Evolutionary conservation across 164 flowering plant genomes (phyloP).

Genomic region (Annona squamosa): DNA sequence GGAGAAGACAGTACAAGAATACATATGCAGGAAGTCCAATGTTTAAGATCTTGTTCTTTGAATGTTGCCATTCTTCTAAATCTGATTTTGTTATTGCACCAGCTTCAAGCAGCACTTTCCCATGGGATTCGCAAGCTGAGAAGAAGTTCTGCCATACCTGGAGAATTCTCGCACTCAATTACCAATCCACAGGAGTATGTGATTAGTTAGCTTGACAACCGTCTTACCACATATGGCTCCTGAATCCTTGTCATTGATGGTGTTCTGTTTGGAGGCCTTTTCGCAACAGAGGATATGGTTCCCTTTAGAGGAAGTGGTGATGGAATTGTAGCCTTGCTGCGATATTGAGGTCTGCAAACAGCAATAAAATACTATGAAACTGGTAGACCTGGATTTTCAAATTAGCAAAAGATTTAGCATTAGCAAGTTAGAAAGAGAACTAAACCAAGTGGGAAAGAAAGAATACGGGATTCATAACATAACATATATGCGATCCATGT

Average conservation of each 20-base stretch:
- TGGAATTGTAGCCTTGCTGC: conserved; percentile 10
- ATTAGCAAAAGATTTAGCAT: background rate
- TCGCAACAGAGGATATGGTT: conserved; percentile 12
- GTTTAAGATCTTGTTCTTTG: conserved; percentile 31
- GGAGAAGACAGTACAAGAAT: conserved; percentile 32
- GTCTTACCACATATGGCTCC: conserved; percentile 24
- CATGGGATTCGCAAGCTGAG: conserved; percentile 20
- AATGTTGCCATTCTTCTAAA: conserved; percentile 26
- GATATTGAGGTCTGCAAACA: conserved; percentile 25
- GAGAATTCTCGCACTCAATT: background rate
- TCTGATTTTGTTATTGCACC: conserved; percentile 24
- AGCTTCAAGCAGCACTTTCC: conserved; percentile 23
- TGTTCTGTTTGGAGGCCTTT: conserved; percentile 20
- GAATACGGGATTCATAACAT: background rate
- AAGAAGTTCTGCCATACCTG: conserved; percentile 34
- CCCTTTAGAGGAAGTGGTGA: conserved; percentile 12
- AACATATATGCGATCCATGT: background rate
- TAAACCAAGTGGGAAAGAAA: background rate
- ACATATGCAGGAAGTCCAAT: conserved; percentile 36
- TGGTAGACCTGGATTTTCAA: background rate
- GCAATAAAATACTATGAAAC: too few species aligned
- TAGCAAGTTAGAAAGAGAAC: background rate
- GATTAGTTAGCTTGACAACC: background rate
- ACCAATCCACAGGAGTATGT: background rate
- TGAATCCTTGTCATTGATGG: conserved; percentile 18